These are phyloP conservation scores for Rhododendron molle DNA, from an alignment of 148 eudicot genomes.

Conservation along the genomic window DNA sequence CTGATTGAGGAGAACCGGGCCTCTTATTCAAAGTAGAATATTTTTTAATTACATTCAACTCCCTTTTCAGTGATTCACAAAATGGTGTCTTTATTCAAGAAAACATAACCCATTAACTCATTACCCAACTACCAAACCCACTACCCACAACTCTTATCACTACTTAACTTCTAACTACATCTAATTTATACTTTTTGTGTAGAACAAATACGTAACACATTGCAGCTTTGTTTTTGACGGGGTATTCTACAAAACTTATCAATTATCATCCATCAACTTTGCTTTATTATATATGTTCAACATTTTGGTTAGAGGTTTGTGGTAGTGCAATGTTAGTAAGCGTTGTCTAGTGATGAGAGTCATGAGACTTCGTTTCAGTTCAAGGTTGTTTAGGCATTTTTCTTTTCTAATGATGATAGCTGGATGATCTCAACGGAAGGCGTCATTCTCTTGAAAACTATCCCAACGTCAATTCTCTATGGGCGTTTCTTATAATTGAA, in stretches of 20 bases:
- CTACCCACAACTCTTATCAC: too few species aligned
- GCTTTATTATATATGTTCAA: background rate
- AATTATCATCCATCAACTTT: background rate
- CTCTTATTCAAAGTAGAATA: too few species aligned
- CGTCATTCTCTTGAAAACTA: conserved; percentile 33
- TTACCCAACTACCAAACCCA: background rate
- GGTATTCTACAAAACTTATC: background rate
- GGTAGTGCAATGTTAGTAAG: background rate
- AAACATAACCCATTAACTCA: background rate
- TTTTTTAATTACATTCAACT: background rate
- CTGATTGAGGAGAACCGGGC: too few species aligned
- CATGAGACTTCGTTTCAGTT: background rate
- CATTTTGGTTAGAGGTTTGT: background rate
- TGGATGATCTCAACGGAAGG: conserved; percentile 21
- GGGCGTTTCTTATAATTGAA: conserved; percentile 91
- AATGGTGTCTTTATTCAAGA: background rate
- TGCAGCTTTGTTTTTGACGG: background rate
- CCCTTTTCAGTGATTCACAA: background rate
- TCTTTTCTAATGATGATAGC: conserved; percentile 35
- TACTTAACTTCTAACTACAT: background rate
- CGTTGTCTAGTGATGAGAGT: background rate
- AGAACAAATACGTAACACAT: background rate
- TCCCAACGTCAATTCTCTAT: conserved; percentile 79
- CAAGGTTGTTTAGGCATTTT: conserved; percentile 12
- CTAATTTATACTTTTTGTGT: too few species aligned